Evolutionary conservation across 176 grass and related monocot genomes (phyloP), one percentile per base, ranked within the genome.

Genomic region (Secale cereale): DNA sequence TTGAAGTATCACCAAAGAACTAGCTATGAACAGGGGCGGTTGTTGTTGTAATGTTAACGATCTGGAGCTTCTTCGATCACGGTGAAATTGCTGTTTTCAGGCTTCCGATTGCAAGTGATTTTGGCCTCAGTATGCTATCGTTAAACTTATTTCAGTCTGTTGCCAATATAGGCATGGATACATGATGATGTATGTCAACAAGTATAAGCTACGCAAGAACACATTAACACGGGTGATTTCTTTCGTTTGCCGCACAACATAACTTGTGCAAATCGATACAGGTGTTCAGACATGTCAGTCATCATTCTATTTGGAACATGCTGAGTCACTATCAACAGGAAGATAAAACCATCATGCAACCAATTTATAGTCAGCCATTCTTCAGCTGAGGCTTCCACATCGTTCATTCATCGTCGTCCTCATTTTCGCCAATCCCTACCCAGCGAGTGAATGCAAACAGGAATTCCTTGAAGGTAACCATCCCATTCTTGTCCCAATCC

Each of bases 401-500:
- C n/a, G 26, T 32, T 79, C 20, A 86, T 75, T 87, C 62, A 16
- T 73, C 82, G 0, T 91, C 89, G 1, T 98, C 93, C 65, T 95
- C 97, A 3, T 79, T 86, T 45, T 99, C 97, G 22, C 94, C 90
- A 3, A 96, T 96, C 20, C 97, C 91, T 67, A 99, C 93, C 97
- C 97, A 99, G 61, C 85, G 89, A 67, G 97, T 99, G 69, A 99
- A 99, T 14, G 97, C 91, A 76, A 99, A 98, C 54, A 99, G 84
- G 83, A 96, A 99, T 79, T 96, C 97, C 65, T 94, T 98, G 76
- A 95, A 95, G 10, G 78, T 87, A 80, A 95, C 97, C 91, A 91
- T 98, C 23, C 93, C 97, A 65, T 99, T 99, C 86, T 92, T 99
- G 85, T 99, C 93, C 97, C 97, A 99, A 57, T 99, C 97, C 93